Percentiles rank a stretch among this genome's conserved stretches.
Evolutionary conservation across 306 rosid genomes (phyloP).

Genomic region (Amphicarpaea edgeworthii): DNA sequence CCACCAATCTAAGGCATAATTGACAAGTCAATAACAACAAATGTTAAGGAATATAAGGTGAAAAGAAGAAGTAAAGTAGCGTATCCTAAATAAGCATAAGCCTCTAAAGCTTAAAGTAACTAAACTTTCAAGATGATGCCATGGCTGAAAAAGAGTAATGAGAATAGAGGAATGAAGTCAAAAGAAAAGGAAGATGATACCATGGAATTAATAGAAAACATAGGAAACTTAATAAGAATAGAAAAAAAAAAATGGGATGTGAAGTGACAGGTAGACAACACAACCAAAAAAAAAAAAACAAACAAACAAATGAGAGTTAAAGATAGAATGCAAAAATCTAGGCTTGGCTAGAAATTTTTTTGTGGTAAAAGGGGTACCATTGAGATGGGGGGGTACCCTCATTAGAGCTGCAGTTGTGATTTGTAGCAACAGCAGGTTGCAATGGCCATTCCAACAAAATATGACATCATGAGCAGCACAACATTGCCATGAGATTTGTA

Average conservation of each 20-base stretch:
- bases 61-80: neutral
- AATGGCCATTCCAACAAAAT: slow-evolving; percentile 11
- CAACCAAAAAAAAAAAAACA: neutral
- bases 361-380: neutral
- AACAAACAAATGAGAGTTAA: neutral
- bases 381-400: neutral
- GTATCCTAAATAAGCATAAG: neutral
- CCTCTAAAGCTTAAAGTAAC: too few relatives aligned
- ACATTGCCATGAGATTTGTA: neutral
- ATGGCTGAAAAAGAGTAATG: too few relatives aligned
- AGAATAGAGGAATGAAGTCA: too few relatives aligned
- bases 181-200: too few relatives aligned
- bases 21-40: slow-evolving; percentile 7
- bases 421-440: neutral
- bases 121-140: slow-evolving; percentile 24
- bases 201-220: too few relatives aligned
- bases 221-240: too few relatives aligned
- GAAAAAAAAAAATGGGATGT: too few relatives aligned
- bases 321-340: neutral
- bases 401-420: neutral
- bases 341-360: neutral
- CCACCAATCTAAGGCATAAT: too few relatives aligned
- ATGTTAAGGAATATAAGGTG: neutral
- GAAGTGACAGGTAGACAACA: too few relatives aligned
- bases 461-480: too few relatives aligned